Evolutionary conservation across 352 stramenopile genomes (phyloP).

Genomic region (Phytopythium ostracodes): DNA sequence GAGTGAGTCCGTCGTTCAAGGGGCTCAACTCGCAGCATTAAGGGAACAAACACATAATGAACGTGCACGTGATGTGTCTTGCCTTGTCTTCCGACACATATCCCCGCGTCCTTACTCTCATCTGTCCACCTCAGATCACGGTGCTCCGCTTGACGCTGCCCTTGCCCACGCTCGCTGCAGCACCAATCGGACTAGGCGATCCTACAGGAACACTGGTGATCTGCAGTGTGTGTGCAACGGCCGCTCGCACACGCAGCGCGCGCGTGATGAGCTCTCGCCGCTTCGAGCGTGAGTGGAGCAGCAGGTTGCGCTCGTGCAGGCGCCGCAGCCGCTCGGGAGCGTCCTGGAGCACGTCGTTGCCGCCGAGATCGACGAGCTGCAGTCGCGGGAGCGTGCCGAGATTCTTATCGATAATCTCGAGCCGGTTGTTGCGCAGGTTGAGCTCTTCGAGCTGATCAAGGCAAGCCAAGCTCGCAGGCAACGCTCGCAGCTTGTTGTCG

Average conservation of each 20-base stretch:
- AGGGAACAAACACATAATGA: neutral
- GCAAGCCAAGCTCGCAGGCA: constrained; percentile 23
- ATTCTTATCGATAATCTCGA: constrained; percentile 30
- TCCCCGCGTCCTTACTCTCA: neutral
- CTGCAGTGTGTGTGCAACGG: constrained; percentile 29
- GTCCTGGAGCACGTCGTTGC: constrained; percentile 25
- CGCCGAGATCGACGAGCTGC: constrained; percentile 38
- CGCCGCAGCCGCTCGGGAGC: constrained; percentile 53
- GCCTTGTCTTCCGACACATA: no score
- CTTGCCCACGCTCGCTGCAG: neutral
- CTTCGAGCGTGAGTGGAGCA: constrained; percentile 56
- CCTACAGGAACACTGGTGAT: neutral
- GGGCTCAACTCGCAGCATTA: no score
- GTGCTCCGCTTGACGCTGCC: neutral
- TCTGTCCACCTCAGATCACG: neutral
- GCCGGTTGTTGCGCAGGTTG: constrained; percentile 31
- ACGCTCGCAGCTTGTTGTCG: constrained; percentile 29
- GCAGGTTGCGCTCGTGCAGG: constrained; percentile 55
- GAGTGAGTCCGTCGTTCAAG: constrained; percentile 21
- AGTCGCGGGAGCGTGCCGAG: constrained; percentile 25
- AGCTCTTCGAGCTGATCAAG: constrained; percentile 44
- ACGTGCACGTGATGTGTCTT: neutral
- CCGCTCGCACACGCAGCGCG: constrained; percentile 45
- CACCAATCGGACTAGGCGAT: neutral
- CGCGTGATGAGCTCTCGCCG: constrained; percentile 57